Evolutionary conservation across 768 basidiomycete species (phyloP), one percentile per base, ranked within the genome.

Genomic region (Antrodiella citrinella): DNA sequence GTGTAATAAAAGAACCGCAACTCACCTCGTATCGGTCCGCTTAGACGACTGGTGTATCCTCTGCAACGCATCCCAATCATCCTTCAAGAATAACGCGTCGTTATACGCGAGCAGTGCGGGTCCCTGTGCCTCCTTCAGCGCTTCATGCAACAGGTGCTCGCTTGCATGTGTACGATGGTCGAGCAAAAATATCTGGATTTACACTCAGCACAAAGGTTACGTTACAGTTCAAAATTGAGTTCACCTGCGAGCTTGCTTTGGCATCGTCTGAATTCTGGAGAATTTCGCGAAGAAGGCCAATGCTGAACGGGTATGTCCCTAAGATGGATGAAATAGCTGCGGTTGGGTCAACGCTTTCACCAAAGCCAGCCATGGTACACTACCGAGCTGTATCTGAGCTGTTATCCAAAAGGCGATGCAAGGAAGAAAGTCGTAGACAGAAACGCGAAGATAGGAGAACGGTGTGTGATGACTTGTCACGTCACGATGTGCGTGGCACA

Each of bases 231-330:
- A n/a, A n/a, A 20, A 22, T 12, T 26, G 22, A 24, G 26, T 67
- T 4, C 13, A 72, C 75, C 66, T 76, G 74, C 23, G 66, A 62
- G 0, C 59, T 62, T 10, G 74, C 77, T n/a, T 65, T 60, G 0
- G 76, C 74, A 57, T 78, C 77, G 42, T 77, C 74, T 0, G 75
- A 72, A 48, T 78, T 78, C 58, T 75, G 73, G 2, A 76, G 21
- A 0, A 76, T 41, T 48, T 78, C 77, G 4, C 74, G 66, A 13
- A 77, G 59, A 2, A 76, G 50, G 0, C 72, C 72, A 19, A 70
- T 62, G 4, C 72, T 72, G 48, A 70, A 73, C 0, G 75, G 74
- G 53, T 78, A 78, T 2, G 60, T 65, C 0, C 65, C 62, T 0
- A 77, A 54, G 1, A 78, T 75, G 2, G 50, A 44, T 11, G 44